Evolutionary conservation across 257 asterid species (phyloP).

Genomic region (Przewalskia tangutica): DNA sequence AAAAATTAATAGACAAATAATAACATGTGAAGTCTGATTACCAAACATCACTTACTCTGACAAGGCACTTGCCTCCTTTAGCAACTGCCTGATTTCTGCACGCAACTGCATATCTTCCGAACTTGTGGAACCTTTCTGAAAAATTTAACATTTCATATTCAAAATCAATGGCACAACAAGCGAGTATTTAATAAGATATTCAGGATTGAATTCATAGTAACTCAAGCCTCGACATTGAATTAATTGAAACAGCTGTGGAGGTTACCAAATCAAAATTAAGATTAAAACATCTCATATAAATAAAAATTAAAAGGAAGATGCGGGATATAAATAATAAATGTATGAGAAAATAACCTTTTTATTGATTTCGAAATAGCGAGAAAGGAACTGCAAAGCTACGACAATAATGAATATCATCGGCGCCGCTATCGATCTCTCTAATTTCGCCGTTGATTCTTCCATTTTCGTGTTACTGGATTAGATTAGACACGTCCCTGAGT

Average conservation of each 20-base stretch:
- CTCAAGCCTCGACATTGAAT: background rate
- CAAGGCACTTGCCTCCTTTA: constrained; percentile 63
- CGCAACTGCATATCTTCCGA: constrained; percentile 38
- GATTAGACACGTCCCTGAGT: too few species aligned
- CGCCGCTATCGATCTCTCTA: constrained; percentile 59
- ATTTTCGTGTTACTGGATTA: constrained; percentile 11
- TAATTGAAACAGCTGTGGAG: background rate
- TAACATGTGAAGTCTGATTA: background rate
- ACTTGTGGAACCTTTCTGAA: constrained; percentile 40
- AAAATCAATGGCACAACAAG: background rate
- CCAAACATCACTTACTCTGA: constrained; percentile 47
- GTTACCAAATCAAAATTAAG: background rate
- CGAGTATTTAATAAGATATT: background rate
- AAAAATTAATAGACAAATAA: background rate
- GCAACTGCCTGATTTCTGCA: constrained; percentile 60
- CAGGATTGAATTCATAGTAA: too few species aligned
- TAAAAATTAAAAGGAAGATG: background rate
- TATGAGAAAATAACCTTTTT: constrained; percentile 35
- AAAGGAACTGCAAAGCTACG: constrained; percentile 37
- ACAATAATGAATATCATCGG: constrained; percentile 62
- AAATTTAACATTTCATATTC: background rate
- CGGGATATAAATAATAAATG: background rate
- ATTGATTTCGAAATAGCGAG: constrained; percentile 50
- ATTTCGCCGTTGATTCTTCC: constrained; percentile 46
- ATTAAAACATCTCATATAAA: background rate